Base-by-base conservation (phyloP, 805 yeast species). In the Wickerhamiella galacta region DNA sequence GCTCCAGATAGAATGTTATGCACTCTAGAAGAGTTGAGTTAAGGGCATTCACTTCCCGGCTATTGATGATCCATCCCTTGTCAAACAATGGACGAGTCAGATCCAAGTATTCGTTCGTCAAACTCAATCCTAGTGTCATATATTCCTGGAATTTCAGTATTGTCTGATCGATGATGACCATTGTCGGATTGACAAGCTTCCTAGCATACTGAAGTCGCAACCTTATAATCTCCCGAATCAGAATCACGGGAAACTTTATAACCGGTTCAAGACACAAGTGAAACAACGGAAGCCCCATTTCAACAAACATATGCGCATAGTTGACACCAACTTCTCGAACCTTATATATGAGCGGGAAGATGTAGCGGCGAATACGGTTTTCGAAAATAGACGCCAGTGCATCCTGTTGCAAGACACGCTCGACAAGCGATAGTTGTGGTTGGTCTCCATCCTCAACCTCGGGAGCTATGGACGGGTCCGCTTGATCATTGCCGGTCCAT, bases 81-180 rank as follows among this genome's bases (percentile, higher is more conserved):
- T 64, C 67, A 0, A 78, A 70, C 22, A 54, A 39, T 6, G 68
- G 67, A 3, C 53, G 51, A 1, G 58, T 45, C 56, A 66, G 75
- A 30, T 68, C 74, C 18, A 64, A 55, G 30, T 76, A 66, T 0
- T 81, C 71, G 36, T 68, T 70, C 49, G 82, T 75, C 32, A 83
- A 69, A 41, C 72, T 77, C 12, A 81, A 63, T 0, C 93, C 85
- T 21, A 83, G 59, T 30, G 69, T 66, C 36, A 87, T 68, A 49
- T 81, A 82, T 2, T 74, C 66, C 43, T 74, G 74, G 50, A 87
- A 77, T 51, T 82, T 93, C 29, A 72, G 83, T 39, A 87, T 68
- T 67, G 82, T 76, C 55, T 87, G 95, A 53, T 90, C 98, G 44
- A 90, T 80, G 75, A 82, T 80, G 83, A 82, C 78, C 72, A 85